phyloP scores from a whole-genome alignment of 495 filamentous ascomycete species.

The Aspergillus heteromorphus region DNA sequence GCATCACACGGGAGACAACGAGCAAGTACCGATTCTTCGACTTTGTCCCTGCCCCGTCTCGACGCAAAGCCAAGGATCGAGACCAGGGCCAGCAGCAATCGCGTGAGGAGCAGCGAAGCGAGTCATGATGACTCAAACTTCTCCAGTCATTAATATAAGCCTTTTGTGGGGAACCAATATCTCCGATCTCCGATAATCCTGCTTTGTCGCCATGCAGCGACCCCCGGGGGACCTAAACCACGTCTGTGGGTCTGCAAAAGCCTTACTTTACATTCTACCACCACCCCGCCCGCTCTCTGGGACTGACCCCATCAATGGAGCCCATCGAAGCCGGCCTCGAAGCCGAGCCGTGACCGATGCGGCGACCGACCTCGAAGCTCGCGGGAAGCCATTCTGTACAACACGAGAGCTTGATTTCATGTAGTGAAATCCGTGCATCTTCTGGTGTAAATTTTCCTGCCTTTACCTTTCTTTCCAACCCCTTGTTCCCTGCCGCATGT shows the following conservation, averaged over 20 bases:
- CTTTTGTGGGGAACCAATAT: neutral
- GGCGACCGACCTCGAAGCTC: slow-evolving; percentile 2
- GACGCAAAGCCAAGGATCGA: slow-evolving; percentile 42
- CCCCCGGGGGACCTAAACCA: too few relatives aligned
- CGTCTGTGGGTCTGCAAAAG: neutral
- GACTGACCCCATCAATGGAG: neutral
- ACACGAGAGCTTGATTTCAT: slow-evolving; percentile 13
- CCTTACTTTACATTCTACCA: neutral
- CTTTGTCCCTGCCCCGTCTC: slow-evolving; percentile 38
- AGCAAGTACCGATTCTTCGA: slow-evolving; percentile 47
- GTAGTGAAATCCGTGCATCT: slow-evolving; percentile 11
- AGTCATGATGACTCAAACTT: slow-evolving; percentile 19
- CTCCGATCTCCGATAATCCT: neutral
- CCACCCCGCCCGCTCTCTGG: neutral
- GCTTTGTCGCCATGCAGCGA: too few relatives aligned
- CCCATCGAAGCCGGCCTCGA: neutral
- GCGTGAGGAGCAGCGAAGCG: slow-evolving; percentile 35
- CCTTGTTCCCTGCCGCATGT: slow-evolving; percentile 8
- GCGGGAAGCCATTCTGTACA: slow-evolving; percentile 16
- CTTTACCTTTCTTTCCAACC: slow-evolving; percentile 6
- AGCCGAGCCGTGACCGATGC: neutral
- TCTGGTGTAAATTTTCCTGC: slow-evolving; percentile 21
- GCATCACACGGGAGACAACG: slow-evolving; percentile 40
- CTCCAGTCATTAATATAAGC: too few relatives aligned
- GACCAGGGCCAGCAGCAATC: slow-evolving; percentile 36